phyloP scores from a whole-genome alignment of 177 flowering plant species.

The Tripterygium wilfordii region DNA sequence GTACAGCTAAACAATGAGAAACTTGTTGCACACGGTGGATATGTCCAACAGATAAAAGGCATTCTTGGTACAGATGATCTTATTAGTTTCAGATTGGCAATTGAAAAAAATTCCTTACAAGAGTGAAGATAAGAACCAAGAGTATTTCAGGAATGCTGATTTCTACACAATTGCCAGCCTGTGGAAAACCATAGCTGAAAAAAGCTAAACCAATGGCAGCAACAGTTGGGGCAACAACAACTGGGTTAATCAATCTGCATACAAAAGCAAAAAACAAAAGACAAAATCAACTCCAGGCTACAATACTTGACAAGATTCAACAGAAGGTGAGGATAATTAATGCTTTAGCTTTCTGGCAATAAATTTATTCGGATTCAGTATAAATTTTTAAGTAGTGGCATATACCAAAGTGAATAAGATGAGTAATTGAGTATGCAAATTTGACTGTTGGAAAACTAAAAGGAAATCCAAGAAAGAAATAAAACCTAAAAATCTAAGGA shows the following conservation, averaged over 20 bases:
- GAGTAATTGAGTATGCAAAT: too few species aligned
- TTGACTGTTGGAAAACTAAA: too few species aligned
- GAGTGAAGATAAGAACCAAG: slow-evolving; percentile 67
- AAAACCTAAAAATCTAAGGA: neutral
- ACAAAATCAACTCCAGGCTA: neutral
- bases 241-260: slow-evolving; percentile 83
- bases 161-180: slow-evolving; percentile 87
- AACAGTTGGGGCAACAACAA: slow-evolving; percentile 89
- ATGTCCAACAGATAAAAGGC: too few species aligned
- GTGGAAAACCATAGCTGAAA: slow-evolving; percentile 91
- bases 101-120: slow-evolving; percentile 40
- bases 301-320: neutral
- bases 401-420: too few species aligned
- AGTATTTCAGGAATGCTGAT: slow-evolving; percentile 73
- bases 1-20: too few species aligned
- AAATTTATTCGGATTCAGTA: too few species aligned
- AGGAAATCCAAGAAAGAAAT: too few species aligned
- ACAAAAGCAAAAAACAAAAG: neutral
- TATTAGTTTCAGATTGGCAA: neutral
- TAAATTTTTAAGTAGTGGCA: too few species aligned
- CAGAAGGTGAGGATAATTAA: neutral
- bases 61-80: too few species aligned
- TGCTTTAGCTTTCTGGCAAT: neutral
- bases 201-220: slow-evolving; percentile 95
- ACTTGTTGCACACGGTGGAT: too few species aligned